These are phyloP conservation scores for Eremothecium coryli DNA, from an alignment of 1,139 yeast genomes.

Conservation along the genomic window DNA sequence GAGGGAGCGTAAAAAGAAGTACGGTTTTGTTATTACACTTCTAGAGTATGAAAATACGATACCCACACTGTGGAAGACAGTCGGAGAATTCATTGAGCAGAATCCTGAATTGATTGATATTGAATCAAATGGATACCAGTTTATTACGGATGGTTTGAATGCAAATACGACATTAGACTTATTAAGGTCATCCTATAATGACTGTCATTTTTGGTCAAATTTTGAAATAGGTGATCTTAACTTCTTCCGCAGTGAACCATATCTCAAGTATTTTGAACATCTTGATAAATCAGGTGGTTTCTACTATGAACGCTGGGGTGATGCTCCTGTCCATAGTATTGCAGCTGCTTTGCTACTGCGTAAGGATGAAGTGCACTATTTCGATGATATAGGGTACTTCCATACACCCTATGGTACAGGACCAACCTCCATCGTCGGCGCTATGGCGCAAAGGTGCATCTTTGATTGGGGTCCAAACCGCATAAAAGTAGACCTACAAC, in stretches of 20 bases:
- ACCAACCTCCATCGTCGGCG: constrained; percentile 49
- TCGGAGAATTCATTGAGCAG: constrained; percentile 51
- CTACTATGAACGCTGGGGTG: constrained; percentile 95
- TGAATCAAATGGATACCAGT: constrained; percentile 58
- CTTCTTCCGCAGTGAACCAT: constrained; percentile 67
- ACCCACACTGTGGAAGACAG: constrained; percentile 73
- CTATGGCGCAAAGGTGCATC: constrained; percentile 56
- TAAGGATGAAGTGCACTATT: constrained; percentile 65
- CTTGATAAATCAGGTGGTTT: constrained; percentile 75
- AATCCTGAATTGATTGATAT: constrained; percentile 53
- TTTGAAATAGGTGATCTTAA: constrained; percentile 79
- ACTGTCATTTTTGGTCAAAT: constrained; percentile 95
- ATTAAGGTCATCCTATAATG: constrained; percentile 44
- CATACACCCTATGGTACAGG: constrained; percentile 81
- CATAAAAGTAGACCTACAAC: constrained; percentile 45
- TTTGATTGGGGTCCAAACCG: constrained; percentile 44
- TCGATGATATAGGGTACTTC: constrained; percentile 81
- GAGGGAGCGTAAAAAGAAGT: constrained; percentile 61
- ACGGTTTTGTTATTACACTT: constrained; percentile 77
- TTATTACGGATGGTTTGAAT: constrained; percentile 53
- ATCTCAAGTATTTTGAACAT: constrained; percentile 57
- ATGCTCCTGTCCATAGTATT: constrained; percentile 90
- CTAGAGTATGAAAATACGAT: constrained; percentile 76
- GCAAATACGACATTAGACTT: constrained; percentile 31
- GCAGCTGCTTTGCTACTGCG: constrained; percentile 63